These are phyloP conservation scores for Euphorbia peplus DNA, from an alignment of 345 rosid species.

Conservation along the genomic window DNA sequence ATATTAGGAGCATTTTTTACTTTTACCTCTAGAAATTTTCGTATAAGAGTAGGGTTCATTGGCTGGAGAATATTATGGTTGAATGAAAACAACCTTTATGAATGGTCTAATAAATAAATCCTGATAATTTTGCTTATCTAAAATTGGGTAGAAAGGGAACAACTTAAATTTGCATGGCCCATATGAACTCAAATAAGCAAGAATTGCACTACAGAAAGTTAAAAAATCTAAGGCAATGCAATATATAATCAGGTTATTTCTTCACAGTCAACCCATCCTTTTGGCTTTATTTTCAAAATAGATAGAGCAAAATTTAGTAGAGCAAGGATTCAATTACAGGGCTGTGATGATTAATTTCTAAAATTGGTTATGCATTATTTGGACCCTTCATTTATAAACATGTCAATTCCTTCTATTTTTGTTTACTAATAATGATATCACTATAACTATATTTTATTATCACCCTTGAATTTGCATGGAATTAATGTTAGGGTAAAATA, in stretches of 20 bases:
- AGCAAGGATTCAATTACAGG: neutral
- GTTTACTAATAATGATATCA: neutral
- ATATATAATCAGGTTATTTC: constrained; percentile 28
- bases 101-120: constrained; percentile 49
- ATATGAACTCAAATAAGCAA: constrained; percentile 41
- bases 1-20: too few relatives aligned
- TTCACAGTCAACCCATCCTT: constrained; percentile 30
- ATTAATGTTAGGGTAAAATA: too few relatives aligned
- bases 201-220: constrained; percentile 51
- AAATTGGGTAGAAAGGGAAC: constrained; percentile 44
- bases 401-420: neutral
- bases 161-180: constrained; percentile 73
- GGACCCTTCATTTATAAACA: constrained; percentile 7
- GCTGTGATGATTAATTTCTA: constrained; percentile 18
- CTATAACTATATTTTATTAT: neutral
- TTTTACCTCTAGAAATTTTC: too few relatives aligned
- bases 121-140: constrained; percentile 54
- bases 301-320: neutral
- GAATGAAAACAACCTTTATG: constrained; percentile 65
- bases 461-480: neutral
- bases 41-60: constrained; percentile 19
- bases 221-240: constrained; percentile 45
- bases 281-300: neutral
- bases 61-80: constrained; percentile 75
- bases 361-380: constrained; percentile 7